Percentiles rank a stretch among this genome's conserved stretches.
phyloP scores from a whole-genome alignment of 2,329 filamentous ascomycete species.

The Dothiorella sarmentorum region DNA sequence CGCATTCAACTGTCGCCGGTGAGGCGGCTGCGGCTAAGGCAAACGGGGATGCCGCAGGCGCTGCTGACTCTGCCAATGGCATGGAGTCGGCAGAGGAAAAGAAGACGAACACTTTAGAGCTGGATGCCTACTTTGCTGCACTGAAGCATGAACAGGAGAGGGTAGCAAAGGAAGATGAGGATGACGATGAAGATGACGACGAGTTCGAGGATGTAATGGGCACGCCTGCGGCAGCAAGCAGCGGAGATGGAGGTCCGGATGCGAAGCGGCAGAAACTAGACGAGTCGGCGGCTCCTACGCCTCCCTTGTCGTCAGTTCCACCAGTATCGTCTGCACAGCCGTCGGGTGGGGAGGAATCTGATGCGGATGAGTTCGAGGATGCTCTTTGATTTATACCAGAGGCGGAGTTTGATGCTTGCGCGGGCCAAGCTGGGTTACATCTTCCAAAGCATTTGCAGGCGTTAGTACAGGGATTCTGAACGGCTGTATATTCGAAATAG shows the following conservation, averaged over 20 bases:
- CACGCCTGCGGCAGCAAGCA: slow-evolving; percentile 26
- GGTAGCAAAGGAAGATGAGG: slow-evolving; percentile 40
- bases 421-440: background rate
- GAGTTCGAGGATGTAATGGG: slow-evolving; percentile 38
- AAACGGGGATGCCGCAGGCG: slow-evolving; percentile 11
- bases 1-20: slow-evolving; percentile 64
- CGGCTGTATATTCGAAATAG: background rate
- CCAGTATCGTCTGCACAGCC: slow-evolving; percentile 38
- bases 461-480: background rate
- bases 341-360: slow-evolving; percentile 45
- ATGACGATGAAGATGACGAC: slow-evolving; percentile 50
- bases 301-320: slow-evolving; percentile 29
- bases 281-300: slow-evolving; percentile 36
- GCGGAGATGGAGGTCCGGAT: slow-evolving; percentile 37
- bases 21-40: slow-evolving; percentile 24
- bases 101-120: slow-evolving; percentile 50
- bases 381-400: slow-evolving; percentile 34
- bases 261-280: slow-evolving; percentile 63
- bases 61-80: slow-evolving; percentile 19
- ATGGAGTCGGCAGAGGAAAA: slow-evolving; percentile 49
- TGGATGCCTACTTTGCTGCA: slow-evolving; percentile 66
- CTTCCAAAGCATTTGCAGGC: slow-evolving; percentile 18
- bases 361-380: slow-evolving; percentile 48
- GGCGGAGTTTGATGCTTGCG: slow-evolving; percentile 25
- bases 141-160: slow-evolving; percentile 59